These are phyloP conservation scores for Hanseniaspora sp. DNA, from an alignment of 1,139 yeast genomes.

Conservation along the genomic window DNA sequence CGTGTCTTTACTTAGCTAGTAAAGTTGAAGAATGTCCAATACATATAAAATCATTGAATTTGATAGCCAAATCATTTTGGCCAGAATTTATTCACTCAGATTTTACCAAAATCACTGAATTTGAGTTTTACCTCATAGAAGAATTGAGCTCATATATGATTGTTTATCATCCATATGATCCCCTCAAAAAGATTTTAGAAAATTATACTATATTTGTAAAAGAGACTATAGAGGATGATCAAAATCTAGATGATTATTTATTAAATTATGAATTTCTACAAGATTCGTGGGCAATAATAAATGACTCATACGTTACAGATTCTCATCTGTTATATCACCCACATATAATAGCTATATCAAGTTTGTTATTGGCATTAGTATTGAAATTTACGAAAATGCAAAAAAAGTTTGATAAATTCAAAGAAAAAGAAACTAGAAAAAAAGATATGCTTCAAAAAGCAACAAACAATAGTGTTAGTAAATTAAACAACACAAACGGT, in stretches of 20 bases:
- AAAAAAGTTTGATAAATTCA: slow-evolving; percentile 17
- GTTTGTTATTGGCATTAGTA: slow-evolving; percentile 33
- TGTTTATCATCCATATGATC: slow-evolving; percentile 79
- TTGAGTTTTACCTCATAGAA: slow-evolving; percentile 85
- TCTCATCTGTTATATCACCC: slow-evolving; percentile 76
- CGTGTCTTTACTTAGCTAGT: slow-evolving; percentile 81
- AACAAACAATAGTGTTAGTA: slow-evolving; percentile 3
- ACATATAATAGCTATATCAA: slow-evolving; percentile 74
- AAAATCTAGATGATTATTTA: slow-evolving; percentile 4
- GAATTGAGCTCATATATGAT: slow-evolving; percentile 74
- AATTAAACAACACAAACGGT: slow-evolving; percentile 6
- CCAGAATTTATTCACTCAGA: slow-evolving; percentile 92
- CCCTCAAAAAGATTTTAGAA: slow-evolving; percentile 47
- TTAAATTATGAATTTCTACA: slow-evolving; percentile 57
- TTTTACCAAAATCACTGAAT: slow-evolving; percentile 85
- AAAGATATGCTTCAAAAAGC: slow-evolving; percentile 12
- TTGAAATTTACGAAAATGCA: slow-evolving; percentile 6
- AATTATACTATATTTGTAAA: slow-evolving; percentile 1
- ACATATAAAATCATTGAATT: slow-evolving; percentile 70
- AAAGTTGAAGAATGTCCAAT: slow-evolving; percentile 94
- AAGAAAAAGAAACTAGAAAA: slow-evolving; percentile 20
- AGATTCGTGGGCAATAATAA: slow-evolving; percentile 77
- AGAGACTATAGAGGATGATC: not conserved
- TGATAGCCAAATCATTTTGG: slow-evolving; percentile 85
- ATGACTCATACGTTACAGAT: slow-evolving; percentile 84